phyloP scores from a whole-genome alignment of 2,329 filamentous ascomycete genomes.

The Corynespora cassiicola region DNA sequence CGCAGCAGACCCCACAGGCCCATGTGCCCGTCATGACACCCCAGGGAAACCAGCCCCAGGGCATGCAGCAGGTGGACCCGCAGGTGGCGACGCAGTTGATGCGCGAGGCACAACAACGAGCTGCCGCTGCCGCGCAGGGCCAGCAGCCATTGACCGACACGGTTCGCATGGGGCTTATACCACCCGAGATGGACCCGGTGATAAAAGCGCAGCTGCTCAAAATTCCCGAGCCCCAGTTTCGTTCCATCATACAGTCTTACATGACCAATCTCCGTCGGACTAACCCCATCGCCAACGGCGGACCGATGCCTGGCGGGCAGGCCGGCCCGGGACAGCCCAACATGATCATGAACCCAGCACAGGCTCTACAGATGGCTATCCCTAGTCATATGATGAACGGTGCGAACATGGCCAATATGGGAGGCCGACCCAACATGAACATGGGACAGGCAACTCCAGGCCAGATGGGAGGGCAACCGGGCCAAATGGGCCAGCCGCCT shows the following conservation, averaged over 20 bases:
- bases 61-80: constrained; percentile 34
- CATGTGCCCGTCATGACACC: constrained; percentile 44
- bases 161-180: constrained; percentile 40
- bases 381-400: constrained; percentile 34
- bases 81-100: constrained; percentile 35
- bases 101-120: constrained; percentile 44
- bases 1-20: constrained; percentile 42
- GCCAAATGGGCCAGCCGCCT: constrained; percentile 32
- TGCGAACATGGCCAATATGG: constrained; percentile 27
- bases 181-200: constrained; percentile 31
- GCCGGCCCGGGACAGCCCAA: constrained; percentile 29
- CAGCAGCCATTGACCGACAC: constrained; percentile 39
- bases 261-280: constrained; percentile 26
- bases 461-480: constrained; percentile 27
- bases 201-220: constrained; percentile 42
- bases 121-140: constrained; percentile 28
- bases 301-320: constrained; percentile 27
- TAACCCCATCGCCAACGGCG: constrained; percentile 28
- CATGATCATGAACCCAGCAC: constrained; percentile 39
- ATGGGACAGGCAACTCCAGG: constrained; percentile 35
- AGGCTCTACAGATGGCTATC: constrained; percentile 27
- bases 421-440: constrained; percentile 32
- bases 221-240: constrained; percentile 43
- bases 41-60: constrained; percentile 25
- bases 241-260: constrained; percentile 31